These are phyloP conservation scores for Spathaspora gorwiae DNA, from an alignment of 805 yeast species.

Conservation along the genomic window DNA sequence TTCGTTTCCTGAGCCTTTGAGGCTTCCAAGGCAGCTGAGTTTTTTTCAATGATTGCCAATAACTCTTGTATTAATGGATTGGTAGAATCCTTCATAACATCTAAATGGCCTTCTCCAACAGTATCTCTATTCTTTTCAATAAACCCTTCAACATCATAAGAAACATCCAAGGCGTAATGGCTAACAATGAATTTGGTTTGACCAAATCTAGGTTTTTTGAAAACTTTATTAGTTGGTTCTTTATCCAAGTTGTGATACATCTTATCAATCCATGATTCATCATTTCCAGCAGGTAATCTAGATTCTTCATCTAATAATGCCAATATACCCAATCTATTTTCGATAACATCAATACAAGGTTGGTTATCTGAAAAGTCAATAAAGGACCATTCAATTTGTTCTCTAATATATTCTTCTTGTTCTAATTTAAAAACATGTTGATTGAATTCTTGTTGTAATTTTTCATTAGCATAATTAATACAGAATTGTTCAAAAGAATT, in stretches of 20 bases:
- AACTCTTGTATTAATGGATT: slow-evolving; percentile 65
- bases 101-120: slow-evolving; percentile 92
- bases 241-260: slow-evolving; percentile 82
- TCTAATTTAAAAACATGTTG: slow-evolving; percentile 96
- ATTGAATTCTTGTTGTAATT: slow-evolving; percentile 93
- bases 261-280: slow-evolving; percentile 87
- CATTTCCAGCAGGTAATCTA: slow-evolving; percentile 88
- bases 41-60: slow-evolving; percentile 58
- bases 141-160: slow-evolving; percentile 89
- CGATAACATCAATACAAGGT: slow-evolving; percentile 92
- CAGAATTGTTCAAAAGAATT: slow-evolving; percentile 97
- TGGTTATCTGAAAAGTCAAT: slow-evolving; percentile 95
- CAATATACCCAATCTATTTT: slow-evolving; percentile 80
- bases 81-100: slow-evolving; percentile 66
- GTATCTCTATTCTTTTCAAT: slow-evolving; percentile 97
- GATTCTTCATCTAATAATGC: slow-evolving; percentile 92
- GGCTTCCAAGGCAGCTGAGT: slow-evolving; percentile 46
- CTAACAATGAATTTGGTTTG: slow-evolving; percentile 83
- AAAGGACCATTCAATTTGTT: slow-evolving; percentile 93
- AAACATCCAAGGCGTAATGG: slow-evolving; percentile 92
- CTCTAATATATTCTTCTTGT: slow-evolving; percentile 90
- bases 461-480: slow-evolving; percentile 94
- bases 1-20: slow-evolving; percentile 28
- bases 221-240: slow-evolving; percentile 68
- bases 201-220: slow-evolving; percentile 92